Conservation (phyloP, 2,329 filamentous ascomycete genomes). For the Laburnicola sp. region DNA sequence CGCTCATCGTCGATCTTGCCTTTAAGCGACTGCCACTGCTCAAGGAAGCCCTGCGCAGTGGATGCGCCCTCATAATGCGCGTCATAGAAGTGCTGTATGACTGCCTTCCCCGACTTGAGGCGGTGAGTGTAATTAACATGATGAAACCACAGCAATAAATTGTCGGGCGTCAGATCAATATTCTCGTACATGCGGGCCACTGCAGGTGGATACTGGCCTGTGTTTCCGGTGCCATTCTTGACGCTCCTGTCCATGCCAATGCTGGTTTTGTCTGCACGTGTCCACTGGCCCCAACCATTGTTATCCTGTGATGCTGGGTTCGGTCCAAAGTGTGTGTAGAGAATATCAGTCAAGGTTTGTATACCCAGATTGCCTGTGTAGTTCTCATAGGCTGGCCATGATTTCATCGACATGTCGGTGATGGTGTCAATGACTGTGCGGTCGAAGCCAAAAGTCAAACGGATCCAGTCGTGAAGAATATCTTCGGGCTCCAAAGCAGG, state of each 20-base stretch:
- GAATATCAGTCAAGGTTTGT: slow-evolving; percentile 69
- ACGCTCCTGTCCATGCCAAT: slow-evolving; percentile 75
- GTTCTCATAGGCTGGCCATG: slow-evolving; percentile 72
- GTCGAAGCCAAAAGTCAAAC: slow-evolving; percentile 65
- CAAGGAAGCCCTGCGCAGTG: slow-evolving; percentile 62
- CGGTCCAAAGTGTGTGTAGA: slow-evolving; percentile 68
- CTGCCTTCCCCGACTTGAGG: slow-evolving; percentile 66
- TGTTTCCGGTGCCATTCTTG: slow-evolving; percentile 65
- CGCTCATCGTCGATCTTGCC: slow-evolving; percentile 63
- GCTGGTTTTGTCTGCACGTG: slow-evolving; percentile 60
- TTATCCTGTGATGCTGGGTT: slow-evolving; percentile 67
- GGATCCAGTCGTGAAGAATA: slow-evolving; percentile 68
- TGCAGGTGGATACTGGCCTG: slow-evolving; percentile 67
- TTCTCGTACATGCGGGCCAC: slow-evolving; percentile 62
- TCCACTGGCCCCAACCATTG: slow-evolving; percentile 74
- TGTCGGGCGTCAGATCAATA: slow-evolving; percentile 65
- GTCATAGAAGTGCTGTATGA: slow-evolving; percentile 69
- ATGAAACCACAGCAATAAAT: slow-evolving; percentile 74
- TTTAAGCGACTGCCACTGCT: slow-evolving; percentile 58
- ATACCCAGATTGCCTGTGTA: slow-evolving; percentile 72
- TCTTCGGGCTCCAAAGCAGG: slow-evolving; percentile 53
- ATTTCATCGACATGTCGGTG: slow-evolving; percentile 65
- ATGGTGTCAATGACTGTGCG: slow-evolving; percentile 61
- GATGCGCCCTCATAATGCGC: slow-evolving; percentile 63
- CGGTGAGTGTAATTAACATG: slow-evolving; percentile 69